Evolutionary conservation across 371 early-diverging fungal species (phyloP).

Genomic region (Chytridium lagenaria): DNA sequence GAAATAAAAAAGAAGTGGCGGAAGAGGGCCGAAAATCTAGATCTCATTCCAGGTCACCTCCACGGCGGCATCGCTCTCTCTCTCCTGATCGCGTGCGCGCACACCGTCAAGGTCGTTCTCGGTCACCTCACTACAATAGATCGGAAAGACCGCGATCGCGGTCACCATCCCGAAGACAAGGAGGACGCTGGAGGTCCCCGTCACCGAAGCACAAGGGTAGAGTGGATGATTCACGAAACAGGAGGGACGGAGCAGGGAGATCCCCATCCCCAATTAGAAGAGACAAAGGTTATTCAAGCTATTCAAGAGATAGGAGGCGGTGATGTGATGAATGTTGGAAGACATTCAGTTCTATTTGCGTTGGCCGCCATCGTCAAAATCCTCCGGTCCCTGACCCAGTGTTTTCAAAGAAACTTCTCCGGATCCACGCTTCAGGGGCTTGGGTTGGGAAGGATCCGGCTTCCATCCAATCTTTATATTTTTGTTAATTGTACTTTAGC

Average conservation of each 20-base stretch:
- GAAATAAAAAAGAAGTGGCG: neutral
- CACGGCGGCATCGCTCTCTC: neutral
- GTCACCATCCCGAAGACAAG: neutral
- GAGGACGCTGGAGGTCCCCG: neutral
- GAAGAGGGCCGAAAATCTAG: neutral
- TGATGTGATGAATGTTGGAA: no score
- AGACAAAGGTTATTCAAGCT: neutral
- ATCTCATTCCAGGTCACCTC: neutral
- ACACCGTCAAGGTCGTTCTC: neutral
- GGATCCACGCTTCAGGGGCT: conserved; percentile 74
- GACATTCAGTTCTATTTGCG: neutral
- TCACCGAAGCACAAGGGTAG: neutral
- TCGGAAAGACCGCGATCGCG: neutral
- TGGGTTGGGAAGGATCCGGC: conserved; percentile 74
- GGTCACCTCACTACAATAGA: neutral
- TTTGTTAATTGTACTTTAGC: neutral
- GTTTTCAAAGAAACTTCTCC: conserved; percentile 72
- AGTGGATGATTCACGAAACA: no score
- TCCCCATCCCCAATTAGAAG: neutral
- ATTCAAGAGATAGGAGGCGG: neutral
- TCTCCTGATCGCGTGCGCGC: neutral
- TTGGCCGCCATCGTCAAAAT: neutral
- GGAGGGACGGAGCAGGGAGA: no score
- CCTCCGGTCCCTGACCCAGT: neutral
- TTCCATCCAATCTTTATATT: conserved; percentile 84